phyloP scores from a whole-genome alignment of 75 land plant species.

The Ceratopteris richardii region DNA sequence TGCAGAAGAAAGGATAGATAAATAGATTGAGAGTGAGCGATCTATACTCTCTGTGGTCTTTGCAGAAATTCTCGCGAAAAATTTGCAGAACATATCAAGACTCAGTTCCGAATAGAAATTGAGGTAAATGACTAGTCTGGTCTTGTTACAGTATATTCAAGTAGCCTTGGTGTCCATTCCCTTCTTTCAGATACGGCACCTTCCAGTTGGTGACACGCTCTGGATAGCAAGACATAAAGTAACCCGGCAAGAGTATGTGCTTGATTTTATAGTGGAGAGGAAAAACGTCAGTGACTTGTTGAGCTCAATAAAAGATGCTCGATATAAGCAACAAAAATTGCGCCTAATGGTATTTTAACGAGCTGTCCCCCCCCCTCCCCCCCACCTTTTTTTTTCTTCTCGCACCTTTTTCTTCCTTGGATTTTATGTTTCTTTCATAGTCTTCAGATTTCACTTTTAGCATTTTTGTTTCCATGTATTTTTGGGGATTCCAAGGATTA shows the following conservation, averaged over 20 bases:
- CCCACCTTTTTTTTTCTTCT: background rate
- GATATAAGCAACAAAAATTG: constrained; percentile 82
- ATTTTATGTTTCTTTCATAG: too few species aligned
- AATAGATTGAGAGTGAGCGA: too few species aligned
- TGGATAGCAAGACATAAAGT: constrained; percentile 84
- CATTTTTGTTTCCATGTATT: too few species aligned
- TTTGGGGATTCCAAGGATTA: too few species aligned
- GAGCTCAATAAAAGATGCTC: constrained; percentile 72
- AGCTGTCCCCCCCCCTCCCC: too few species aligned
- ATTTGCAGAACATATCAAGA: constrained; percentile 49
- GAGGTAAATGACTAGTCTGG: constrained; percentile 55
- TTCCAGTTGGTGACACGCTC: constrained; percentile 87
- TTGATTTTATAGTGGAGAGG: constrained; percentile 93
- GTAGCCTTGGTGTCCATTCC: too few species aligned
- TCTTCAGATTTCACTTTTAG: too few species aligned
- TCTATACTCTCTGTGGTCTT: background rate
- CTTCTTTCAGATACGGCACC: constrained; percentile 55
- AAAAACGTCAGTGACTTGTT: constrained; percentile 84
- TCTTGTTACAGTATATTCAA: too few species aligned
- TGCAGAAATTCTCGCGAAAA: constrained; percentile 35
- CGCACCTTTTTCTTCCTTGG: background rate
- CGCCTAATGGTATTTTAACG: constrained; percentile 51
- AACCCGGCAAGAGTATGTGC: constrained; percentile 57
- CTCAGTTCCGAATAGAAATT: constrained; percentile 52
- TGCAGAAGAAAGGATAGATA: too few species aligned